Percentiles rank a stretch among this genome's conserved stretches.
These are phyloP conservation scores for Akanthomyces uredinophilus DNA, from an alignment of 2,329 filamentous ascomycete genomes.

Conservation along the genomic window DNA sequence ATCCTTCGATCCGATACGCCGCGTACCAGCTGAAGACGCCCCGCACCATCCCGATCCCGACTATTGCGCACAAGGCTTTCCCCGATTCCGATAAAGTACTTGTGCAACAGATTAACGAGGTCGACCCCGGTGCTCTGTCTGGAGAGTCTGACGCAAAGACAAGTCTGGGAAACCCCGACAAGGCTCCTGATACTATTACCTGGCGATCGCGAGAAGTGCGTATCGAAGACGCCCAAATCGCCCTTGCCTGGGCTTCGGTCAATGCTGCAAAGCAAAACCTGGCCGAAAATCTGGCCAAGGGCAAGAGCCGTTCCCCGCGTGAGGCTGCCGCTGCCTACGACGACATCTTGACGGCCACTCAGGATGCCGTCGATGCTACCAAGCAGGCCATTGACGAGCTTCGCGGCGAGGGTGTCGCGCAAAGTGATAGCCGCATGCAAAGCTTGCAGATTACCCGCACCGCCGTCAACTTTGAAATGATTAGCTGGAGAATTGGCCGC, in stretches of 20 bases:
- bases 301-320: constrained; percentile 42
- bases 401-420: constrained; percentile 73
- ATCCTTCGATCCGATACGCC: constrained; percentile 90
- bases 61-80: constrained; percentile 75
- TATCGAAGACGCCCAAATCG: constrained; percentile 89
- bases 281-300: constrained; percentile 41
- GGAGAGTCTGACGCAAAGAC: constrained; percentile 43
- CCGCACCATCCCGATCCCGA: constrained; percentile 73
- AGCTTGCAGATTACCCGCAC: constrained; percentile 87
- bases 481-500: constrained; percentile 90
- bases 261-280: constrained; percentile 47
- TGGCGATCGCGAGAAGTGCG: constrained; percentile 84
- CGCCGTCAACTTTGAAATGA: constrained; percentile 87
- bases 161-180: constrained; percentile 44
- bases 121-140: constrained; percentile 49
- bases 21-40: constrained; percentile 88
- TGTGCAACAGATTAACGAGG: constrained; percentile 60
- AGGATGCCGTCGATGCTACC: constrained; percentile 90
- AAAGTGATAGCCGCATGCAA: constrained; percentile 84
- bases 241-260: constrained; percentile 72
- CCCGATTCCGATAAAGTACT: constrained; percentile 58
- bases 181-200: constrained; percentile 67
- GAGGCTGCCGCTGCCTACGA: constrained; percentile 87
- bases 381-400: constrained; percentile 92
- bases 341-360: constrained; percentile 79